Percentiles rank a stretch among this genome's conserved stretches.
Evolutionary conservation across 2,329 filamentous ascomycete species (phyloP).

Genomic region (Aspergillus candidus): DNA sequence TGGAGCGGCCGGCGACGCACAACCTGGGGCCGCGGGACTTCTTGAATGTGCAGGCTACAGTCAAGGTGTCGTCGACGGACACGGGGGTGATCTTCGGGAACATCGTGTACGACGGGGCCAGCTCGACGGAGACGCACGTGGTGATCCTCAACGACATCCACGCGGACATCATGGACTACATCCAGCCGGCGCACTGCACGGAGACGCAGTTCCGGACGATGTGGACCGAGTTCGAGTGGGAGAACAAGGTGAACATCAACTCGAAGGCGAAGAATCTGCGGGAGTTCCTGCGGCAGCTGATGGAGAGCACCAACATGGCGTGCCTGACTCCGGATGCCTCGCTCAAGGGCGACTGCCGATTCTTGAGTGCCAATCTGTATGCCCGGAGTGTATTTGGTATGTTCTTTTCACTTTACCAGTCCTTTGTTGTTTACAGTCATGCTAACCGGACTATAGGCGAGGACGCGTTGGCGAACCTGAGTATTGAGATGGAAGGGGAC

Average conservation of each 20-base stretch:
- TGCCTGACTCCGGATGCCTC: constrained; percentile 95
- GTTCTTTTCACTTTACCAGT: constrained; percentile 27
- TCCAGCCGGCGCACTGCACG: constrained; percentile 90
- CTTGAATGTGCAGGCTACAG: constrained; percentile 95
- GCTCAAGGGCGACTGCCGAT: constrained; percentile 95
- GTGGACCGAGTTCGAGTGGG: constrained; percentile 99
- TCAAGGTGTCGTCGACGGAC: constrained; percentile 97
- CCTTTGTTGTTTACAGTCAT: not conserved
- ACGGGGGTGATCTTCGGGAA: constrained; percentile 99
- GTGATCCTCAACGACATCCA: constrained; percentile 98
- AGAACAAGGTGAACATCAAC: constrained; percentile 99
- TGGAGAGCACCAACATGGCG: constrained; percentile 98
- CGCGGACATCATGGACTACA: constrained; percentile 99
- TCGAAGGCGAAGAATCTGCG: constrained; percentile 88
- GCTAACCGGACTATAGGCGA: constrained; percentile 59
- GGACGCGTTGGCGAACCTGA: constrained; percentile 94
- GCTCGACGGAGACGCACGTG: constrained; percentile 88
- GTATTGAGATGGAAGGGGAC: constrained; percentile 95
- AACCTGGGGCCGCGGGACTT: constrained; percentile 95
- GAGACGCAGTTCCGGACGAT: constrained; percentile 99
- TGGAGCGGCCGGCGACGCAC: constrained; percentile 92
- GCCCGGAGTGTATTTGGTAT: constrained; percentile 96
- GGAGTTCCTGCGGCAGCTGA: constrained; percentile 87
- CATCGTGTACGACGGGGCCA: constrained; percentile 91
- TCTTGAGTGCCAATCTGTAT: constrained; percentile 94